These are phyloP conservation scores for Auriscalpium orientale DNA, from an alignment of 768 basidiomycete genomes.

Conservation along the genomic window DNA sequence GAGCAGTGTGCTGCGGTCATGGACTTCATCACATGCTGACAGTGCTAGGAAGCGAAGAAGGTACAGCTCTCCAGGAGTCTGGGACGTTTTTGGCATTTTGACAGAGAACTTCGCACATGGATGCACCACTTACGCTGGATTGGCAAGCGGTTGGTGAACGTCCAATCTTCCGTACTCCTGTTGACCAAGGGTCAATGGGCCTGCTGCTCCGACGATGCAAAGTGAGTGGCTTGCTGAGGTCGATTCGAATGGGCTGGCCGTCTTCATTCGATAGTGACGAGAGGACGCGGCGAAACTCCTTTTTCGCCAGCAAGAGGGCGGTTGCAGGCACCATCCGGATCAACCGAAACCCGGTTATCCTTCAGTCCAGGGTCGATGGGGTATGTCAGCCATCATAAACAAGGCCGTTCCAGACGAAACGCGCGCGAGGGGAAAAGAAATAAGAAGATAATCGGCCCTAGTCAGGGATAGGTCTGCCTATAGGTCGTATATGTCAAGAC, in stretches of 20 bases:
- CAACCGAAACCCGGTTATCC: constrained; percentile 84
- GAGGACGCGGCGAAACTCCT: constrained; percentile 67
- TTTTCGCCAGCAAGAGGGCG: constrained; percentile 71
- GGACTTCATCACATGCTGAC: constrained; percentile 79
- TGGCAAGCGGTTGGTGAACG: constrained; percentile 81
- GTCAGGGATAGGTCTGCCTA: constrained; percentile 53
- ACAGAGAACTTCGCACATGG: constrained; percentile 69
- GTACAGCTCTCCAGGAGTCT: constrained; percentile 94
- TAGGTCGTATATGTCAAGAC: constrained; percentile 32
- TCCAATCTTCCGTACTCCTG: constrained; percentile 86
- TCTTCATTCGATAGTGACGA: constrained; percentile 63
- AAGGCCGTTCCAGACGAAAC: constrained; percentile 89
- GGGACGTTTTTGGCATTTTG: constrained; percentile 58
- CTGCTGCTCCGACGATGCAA: constrained; percentile 68
- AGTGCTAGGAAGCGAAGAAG: constrained; percentile 92
- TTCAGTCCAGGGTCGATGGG: constrained; percentile 79
- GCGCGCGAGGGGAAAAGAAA: constrained; percentile 78
- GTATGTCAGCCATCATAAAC: constrained; percentile 76
- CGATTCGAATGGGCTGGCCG: constrained; percentile 39
- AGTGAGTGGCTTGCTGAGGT: constrained; percentile 31
- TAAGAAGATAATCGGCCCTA: constrained; percentile 68
- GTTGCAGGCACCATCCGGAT: constrained; percentile 83
- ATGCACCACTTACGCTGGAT: constrained; percentile 81
- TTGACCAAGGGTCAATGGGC: constrained; percentile 90
- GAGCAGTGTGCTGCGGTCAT: constrained; percentile 62